A percentile compares a stretch with the other conserved stretches of the same genome.
These are phyloP conservation scores for Stemphylium vesicarium DNA, from an alignment of 2,329 filamentous ascomycete genomes.

Conservation along the genomic window DNA sequence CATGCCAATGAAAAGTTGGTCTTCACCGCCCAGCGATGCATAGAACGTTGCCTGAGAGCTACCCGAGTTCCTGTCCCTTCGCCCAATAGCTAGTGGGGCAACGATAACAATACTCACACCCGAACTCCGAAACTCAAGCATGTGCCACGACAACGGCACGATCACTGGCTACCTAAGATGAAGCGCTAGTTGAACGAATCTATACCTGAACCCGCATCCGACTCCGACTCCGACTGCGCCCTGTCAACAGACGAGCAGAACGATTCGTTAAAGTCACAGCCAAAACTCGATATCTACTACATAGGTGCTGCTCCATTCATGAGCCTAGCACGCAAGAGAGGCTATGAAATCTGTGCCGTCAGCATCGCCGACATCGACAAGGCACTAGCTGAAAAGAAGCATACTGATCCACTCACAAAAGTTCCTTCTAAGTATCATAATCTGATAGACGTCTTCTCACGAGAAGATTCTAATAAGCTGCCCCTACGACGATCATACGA, in stretches of 20 bases:
- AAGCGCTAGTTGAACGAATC: background rate
- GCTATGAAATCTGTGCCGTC: background rate
- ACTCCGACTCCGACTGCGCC: background rate
- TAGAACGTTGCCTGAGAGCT: background rate
- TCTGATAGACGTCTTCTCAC: background rate
- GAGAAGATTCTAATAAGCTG: background rate
- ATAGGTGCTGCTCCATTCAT: background rate
- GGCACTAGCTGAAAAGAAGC: background rate
- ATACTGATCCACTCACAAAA: background rate
- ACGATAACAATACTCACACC: background rate
- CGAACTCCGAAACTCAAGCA: background rate
- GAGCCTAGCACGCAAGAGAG: background rate
- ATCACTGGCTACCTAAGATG: too few species aligned
- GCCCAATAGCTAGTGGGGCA: background rate
- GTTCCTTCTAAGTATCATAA: background rate
- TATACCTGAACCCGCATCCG: background rate
- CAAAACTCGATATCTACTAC: background rate
- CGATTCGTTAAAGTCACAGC: too few species aligned
- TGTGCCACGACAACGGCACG: background rate
- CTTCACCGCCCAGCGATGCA: background rate
- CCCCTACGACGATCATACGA: background rate
- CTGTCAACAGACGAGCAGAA: too few species aligned
- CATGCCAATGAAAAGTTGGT: background rate
- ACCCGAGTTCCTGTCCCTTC: background rate
- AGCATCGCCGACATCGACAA: background rate